These are phyloP conservation scores for Fraxinus nigra DNA, from an alignment of 305 asterid species.

Conservation along the genomic window DNA sequence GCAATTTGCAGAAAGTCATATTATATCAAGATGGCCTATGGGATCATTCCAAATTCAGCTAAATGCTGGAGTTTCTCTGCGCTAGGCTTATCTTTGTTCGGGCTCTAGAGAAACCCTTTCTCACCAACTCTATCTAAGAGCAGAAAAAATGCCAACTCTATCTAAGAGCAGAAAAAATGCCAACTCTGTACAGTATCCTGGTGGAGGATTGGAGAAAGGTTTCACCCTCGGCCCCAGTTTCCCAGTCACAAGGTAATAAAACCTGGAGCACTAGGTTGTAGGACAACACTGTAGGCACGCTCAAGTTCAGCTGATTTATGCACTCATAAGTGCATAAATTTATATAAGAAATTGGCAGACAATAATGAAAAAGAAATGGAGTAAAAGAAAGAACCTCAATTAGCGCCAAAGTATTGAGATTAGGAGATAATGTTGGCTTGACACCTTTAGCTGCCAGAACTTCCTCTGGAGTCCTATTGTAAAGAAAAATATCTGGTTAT, in stretches of 20 bases:
- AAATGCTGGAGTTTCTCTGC: not conserved
- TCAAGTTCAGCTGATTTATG: not conserved
- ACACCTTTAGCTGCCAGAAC: slow-evolving; percentile 97
- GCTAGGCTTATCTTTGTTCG: not conserved
- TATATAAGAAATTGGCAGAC: slow-evolving; percentile 4
- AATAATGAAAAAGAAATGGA: slow-evolving; percentile 19
- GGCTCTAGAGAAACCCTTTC: not conserved
- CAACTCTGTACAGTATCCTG: not conserved
- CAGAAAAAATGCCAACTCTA: not conserved
- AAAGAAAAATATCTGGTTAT: slow-evolving; percentile 18
- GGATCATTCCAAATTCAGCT: not conserved
- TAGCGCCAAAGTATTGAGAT: slow-evolving; percentile 86
- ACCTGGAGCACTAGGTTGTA: not conserved
- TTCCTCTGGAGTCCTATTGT: slow-evolving; percentile 90
- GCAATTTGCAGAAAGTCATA: not conserved
- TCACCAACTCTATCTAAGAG: not conserved
- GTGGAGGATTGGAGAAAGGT: not conserved
- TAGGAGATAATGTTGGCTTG: slow-evolving; percentile 95
- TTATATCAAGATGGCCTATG: not conserved
- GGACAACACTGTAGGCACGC: slow-evolving; percentile 6
- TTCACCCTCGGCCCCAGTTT: not conserved
- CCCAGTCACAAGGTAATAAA: not conserved
- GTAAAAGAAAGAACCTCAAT: slow-evolving; percentile 65
- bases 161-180: not conserved
- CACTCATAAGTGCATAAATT: not conserved